A percentile compares a stretch with the other conserved stretches of the same genome.
Evolutionary conservation across 2,329 filamentous ascomycete species (phyloP).

Genomic region (Thermoascus crustaceus): DNA sequence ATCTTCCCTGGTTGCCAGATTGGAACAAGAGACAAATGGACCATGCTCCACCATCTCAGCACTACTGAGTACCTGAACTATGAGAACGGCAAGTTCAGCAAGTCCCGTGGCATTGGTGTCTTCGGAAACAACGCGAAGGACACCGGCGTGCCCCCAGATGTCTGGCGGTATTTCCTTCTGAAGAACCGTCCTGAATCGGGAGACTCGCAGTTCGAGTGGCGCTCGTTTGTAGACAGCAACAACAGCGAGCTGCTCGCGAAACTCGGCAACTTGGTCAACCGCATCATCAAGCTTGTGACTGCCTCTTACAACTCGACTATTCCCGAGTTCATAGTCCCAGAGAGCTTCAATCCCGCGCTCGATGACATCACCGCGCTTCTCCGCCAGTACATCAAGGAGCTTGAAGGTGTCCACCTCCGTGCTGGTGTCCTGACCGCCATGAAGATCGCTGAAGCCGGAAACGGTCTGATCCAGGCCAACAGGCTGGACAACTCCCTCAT

Average conservation of each 20-base stretch:
- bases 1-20: conserved; percentile 86
- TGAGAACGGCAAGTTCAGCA: conserved; percentile 85
- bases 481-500: conserved; percentile 55
- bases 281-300: conserved; percentile 70
- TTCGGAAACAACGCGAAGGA: conserved; percentile 86
- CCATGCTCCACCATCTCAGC: conserved; percentile 77
- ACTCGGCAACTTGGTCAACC: conserved; percentile 64
- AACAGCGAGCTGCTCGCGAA: conserved; percentile 80
- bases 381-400: conserved; percentile 49
- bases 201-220: conserved; percentile 88
- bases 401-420: conserved; percentile 54
- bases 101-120: conserved; percentile 80
- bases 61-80: conserved; percentile 88
- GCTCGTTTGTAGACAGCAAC: conserved; percentile 71
- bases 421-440: conserved; percentile 47
- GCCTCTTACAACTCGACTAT: conserved; percentile 48
- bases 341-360: conserved; percentile 32
- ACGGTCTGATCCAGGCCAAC: conserved; percentile 53
- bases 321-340: conserved; percentile 32
- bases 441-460: conserved; percentile 51
- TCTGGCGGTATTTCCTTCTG: conserved; percentile 91
- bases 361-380: conserved; percentile 43
- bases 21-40: conserved; percentile 79
- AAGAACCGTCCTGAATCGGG: conserved; percentile 76
- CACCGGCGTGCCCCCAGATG: conserved; percentile 72